Percentiles rank a stretch among this genome's conserved stretches.
Evolutionary conservation across 2,329 filamentous ascomycete genomes (phyloP).

Genomic region (Aureobasidium namibiae): DNA sequence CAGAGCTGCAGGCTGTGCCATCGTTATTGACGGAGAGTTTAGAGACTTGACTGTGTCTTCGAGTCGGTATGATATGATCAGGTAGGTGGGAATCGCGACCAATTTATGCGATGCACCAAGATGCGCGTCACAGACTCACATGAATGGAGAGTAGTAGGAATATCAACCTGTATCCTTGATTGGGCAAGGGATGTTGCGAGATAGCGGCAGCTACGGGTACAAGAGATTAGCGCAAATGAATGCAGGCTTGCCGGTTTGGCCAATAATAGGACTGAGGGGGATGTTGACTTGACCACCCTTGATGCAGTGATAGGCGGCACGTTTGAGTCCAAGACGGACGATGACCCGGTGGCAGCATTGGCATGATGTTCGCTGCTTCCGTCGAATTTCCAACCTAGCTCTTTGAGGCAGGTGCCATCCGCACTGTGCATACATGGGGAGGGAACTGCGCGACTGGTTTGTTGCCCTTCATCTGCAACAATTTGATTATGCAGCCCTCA

Average conservation of each 20-base stretch:
- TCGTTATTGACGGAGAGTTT: background rate
- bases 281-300: background rate
- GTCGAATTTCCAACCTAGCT: background rate
- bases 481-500: background rate
- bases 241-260: background rate
- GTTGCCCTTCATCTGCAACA: background rate
- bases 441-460: background rate
- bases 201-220: background rate
- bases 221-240: background rate
- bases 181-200: background rate
- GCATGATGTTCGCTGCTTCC: background rate
- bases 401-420: background rate
- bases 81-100: background rate
- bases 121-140: background rate
- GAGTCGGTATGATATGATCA: background rate
- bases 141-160: background rate
- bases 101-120: background rate
- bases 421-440: background rate
- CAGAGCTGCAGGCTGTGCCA: conserved; percentile 4
- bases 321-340: background rate
- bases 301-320: background rate
- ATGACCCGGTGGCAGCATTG: background rate
- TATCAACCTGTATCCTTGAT: background rate
- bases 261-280: background rate
- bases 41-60: background rate